Base-by-base conservation (phyloP, 192 early-diverging fungal genomes). In the Geranomyces variabilis region DNA sequence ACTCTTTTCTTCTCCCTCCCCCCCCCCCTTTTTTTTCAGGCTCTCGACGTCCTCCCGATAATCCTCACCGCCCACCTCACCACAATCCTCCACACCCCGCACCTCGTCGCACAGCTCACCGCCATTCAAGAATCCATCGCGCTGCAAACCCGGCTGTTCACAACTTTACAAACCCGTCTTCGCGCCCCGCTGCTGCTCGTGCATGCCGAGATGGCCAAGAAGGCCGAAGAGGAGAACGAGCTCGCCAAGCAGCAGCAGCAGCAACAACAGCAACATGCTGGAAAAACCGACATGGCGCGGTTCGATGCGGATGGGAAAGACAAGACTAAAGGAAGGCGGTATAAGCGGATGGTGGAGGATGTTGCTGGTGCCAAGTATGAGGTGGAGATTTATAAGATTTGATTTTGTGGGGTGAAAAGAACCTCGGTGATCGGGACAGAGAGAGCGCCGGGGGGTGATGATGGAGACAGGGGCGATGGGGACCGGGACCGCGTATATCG, bases 261-360 rank as follows among this genome's bases (percentile, higher is more conserved):
- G 31, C 26, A 34, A 29, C 19, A 46, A 44, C 21, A 46, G 63
- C 21, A 46, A 36, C 21, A 45, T 33, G 63, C n/a, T 8, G 26
- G 29, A 61, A 4, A 19, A 31, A 41, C 10, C 8, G 59, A 8
- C 59, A 7, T 47, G 46, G 12, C 30, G 46, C 46, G 46, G 46
- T 19, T 17, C n/a, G 17, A 9, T 53, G 17, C 3, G 51, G 58
- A 60, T 26, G 7, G 3, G n/a, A 22, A 65, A 14, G 5, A 48
- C 14, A 44, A 14, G 47, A 12, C 10, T 15, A 43, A 58, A 21
- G 47, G 62, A 45, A 19, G 29, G n/a, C 30, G 70, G 26, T 74
- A 55, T 33, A 74, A 49, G 34, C n/a, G 65, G 36, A 67, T 74
- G 71, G 43, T 74, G 63, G 64, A 57, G n/a, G 64, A 74, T 57